Conservation (phyloP, 176 grass and related monocot genomes). For the Alloteropsis semialata region DNA sequence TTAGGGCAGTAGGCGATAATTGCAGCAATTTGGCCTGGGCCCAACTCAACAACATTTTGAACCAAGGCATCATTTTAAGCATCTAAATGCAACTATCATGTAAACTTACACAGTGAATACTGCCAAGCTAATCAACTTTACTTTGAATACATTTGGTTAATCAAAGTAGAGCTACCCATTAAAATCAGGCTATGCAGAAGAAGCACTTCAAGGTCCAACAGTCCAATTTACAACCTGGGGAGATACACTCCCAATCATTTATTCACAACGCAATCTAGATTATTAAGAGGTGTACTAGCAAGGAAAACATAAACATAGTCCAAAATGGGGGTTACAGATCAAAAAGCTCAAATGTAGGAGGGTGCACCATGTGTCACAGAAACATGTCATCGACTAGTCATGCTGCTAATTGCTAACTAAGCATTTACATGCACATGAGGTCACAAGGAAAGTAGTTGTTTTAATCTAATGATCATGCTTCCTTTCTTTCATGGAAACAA, state of each 20-base stretch:
- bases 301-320: background rate
- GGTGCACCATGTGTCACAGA: background rate
- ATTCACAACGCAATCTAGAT: background rate
- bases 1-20: background rate
- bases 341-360: background rate
- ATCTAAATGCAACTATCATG: background rate
- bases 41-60: conserved; percentile 16
- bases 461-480: background rate
- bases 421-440: conserved; percentile 23
- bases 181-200: background rate
- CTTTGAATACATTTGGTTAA: background rate
- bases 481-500: background rate
- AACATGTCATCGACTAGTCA: background rate
- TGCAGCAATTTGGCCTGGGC: background rate
- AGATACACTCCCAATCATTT: background rate
- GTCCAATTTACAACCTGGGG: conserved; percentile 7
- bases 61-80: background rate
- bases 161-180: conserved; percentile 9
- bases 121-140: background rate
- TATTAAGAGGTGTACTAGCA: background rate
- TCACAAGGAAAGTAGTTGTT: background rate
- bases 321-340: background rate
- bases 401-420: conserved; percentile 9
- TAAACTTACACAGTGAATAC: conserved; percentile 3
- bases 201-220: conserved; percentile 10